Base-by-base conservation (phyloP, 2,329 filamentous ascomycete genomes). In the Claviceps quebecensis region DNA sequence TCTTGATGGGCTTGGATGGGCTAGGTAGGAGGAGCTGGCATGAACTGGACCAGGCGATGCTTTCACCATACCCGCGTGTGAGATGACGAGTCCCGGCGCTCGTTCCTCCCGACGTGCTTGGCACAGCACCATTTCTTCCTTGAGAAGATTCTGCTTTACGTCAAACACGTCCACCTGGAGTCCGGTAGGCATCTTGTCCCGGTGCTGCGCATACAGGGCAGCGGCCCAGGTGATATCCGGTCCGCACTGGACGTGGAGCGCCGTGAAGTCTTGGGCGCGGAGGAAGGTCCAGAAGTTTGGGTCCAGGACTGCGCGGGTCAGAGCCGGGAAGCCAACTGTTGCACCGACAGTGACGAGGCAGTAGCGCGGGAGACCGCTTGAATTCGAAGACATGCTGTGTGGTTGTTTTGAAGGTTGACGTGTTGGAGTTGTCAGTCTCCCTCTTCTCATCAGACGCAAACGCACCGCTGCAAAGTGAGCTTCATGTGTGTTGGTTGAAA, bases 261-360 rank as follows among this genome's bases (percentile, higher is more conserved):
- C 71, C 0, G 83, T 87, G 67, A 86, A 96, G 45, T 75, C 74
- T 11, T 76, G 65, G 2, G 69, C 60, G 11, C 65, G 61, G 13
- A 97, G 75, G 5, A 75, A 72, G 5, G 70, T 58, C 55, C 94
- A 72, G 61, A 93, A 90, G 0, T 65, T 59, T 0, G 75, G 68
- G 17, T 74, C 69, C 5, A 94, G 70, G 11, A 84, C 77, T 36
- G 83, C 78, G 44, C 75, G 68, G 52, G 95, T 76, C 2, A 98
- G 77, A 6, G 74, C 67, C 49, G 76, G 73, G 67, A 98, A 98
- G 19, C 84, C 79, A 16, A 90, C 89, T 0, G 91, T 98, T 5
- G 93, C 91, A 52, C 93, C 93, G 34, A 95, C 85, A 0, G 93
- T 97, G 51, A 96, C 84, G 57, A 98, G 86, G 64, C 87, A 93